Conservation (phyloP, 495 filamentous ascomycete species). For the Xylaria palmicola region DNA sequence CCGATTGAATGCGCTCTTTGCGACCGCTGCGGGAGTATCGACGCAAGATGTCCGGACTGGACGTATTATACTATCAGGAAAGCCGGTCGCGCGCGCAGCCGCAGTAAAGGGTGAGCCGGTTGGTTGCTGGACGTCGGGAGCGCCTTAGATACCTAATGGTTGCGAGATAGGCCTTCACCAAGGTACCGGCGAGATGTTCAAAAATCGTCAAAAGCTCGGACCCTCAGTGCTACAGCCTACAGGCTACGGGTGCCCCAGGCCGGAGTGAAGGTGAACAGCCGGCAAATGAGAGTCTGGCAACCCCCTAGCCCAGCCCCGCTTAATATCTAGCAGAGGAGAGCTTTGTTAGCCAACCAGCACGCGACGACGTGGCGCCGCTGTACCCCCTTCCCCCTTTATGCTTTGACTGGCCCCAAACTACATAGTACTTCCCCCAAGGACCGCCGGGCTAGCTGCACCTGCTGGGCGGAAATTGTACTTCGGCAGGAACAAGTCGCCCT, state of each 20-base stretch:
- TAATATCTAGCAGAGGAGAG: constrained; percentile 4
- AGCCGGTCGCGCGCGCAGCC: too few species aligned
- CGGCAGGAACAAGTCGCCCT: constrained; percentile 37
- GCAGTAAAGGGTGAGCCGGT: neutral
- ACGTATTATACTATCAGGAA: too few species aligned
- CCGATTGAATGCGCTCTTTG: constrained; percentile 12
- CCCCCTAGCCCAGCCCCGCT: neutral
- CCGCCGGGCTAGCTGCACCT: constrained; percentile 29
- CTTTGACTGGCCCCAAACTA: neutral
- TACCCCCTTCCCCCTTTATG: constrained; percentile 12
- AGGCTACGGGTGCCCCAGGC: neutral
- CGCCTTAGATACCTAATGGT: neutral
- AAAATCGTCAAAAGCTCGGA: constrained; percentile 15
- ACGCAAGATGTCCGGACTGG: neutral
- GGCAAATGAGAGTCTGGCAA: constrained; percentile 8
- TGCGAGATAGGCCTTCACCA: neutral
- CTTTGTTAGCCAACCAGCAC: constrained; percentile 13
- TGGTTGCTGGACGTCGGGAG: neutral
- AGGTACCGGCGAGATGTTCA: constrained; percentile 9
- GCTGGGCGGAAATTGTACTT: constrained; percentile 51
- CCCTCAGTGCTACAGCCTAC: neutral
- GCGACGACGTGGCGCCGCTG: neutral
- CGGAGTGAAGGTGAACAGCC: constrained; percentile 2
- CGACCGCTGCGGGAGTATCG: neutral
- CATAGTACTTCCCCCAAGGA: neutral